These are phyloP conservation scores for Eutreptiella sp. DNA, from an alignment of 208 protist species.

Conservation along the genomic window DNA sequence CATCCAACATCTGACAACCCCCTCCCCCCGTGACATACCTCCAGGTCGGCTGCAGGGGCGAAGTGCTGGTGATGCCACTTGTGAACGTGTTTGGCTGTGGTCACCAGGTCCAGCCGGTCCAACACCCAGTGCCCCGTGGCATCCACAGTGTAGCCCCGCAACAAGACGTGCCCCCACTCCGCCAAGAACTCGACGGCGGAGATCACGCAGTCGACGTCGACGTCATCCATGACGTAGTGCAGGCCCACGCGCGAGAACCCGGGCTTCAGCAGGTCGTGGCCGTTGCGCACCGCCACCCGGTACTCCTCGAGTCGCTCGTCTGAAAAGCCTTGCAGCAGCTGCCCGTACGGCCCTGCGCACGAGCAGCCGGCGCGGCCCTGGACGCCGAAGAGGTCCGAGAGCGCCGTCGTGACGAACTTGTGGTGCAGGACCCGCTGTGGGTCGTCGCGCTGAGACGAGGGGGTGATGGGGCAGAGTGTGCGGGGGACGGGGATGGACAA, in stretches of 20 bases:
- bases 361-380: conserved; percentile 59
- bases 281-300: conserved; percentile 31
- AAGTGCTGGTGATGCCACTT: too few species aligned
- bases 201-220: conserved; percentile 43
- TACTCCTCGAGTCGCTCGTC: neutral
- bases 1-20: too few species aligned
- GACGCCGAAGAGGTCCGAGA: conserved; percentile 79
- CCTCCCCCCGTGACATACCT: too few species aligned
- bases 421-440: conserved; percentile 53
- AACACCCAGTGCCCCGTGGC: too few species aligned
- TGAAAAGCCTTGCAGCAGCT: conserved; percentile 48
- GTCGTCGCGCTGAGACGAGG: conserved; percentile 30
- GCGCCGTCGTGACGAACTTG: conserved; percentile 55
- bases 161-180: conserved; percentile 48
- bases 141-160: conserved; percentile 54
- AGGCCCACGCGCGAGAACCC: conserved; percentile 49
- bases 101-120: too few species aligned
- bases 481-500: too few species aligned
- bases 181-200: conserved; percentile 51
- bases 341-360: conserved; percentile 67
- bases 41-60: too few species aligned
- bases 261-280: conserved; percentile 42
- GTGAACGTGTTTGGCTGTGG: too few species aligned
- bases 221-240: conserved; percentile 38
- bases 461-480: conserved; percentile 34